phyloP scores from a whole-genome alignment of 495 filamentous ascomycete genomes.

The Annulohypoxylon stygium region DNA sequence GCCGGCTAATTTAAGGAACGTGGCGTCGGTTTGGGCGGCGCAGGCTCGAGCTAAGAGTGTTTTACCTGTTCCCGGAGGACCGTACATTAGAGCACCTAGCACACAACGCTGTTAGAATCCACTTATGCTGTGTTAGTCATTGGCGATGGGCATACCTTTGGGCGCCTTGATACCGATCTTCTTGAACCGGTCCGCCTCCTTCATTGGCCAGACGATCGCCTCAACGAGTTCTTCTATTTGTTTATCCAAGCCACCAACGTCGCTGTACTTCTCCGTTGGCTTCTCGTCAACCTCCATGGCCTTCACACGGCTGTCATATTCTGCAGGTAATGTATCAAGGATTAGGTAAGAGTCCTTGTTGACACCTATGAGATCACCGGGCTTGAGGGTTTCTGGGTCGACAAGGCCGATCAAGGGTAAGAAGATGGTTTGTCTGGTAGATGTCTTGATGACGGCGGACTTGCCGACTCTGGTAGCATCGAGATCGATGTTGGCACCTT shows the following conservation, averaged over 20 bases:
- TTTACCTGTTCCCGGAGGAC: constrained; percentile 96
- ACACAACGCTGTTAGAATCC: constrained; percentile 46
- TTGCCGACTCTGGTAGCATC: constrained; percentile 97
- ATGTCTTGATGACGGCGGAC: constrained; percentile 99
- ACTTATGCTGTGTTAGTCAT: not conserved
- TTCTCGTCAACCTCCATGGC: constrained; percentile 99
- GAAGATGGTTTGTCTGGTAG: constrained; percentile 98
- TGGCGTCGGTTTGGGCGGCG: constrained; percentile 97
- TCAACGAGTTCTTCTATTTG: constrained; percentile 99
- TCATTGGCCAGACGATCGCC: constrained; percentile 99
- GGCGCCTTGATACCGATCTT: constrained; percentile 99
- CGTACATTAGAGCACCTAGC: constrained; percentile 96
- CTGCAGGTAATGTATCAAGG: constrained; percentile 96
- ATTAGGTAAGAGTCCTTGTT: constrained; percentile 99
- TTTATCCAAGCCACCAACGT: constrained; percentile 98
- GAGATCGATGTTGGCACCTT: constrained; percentile 97
- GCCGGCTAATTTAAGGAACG: constrained; percentile 98
- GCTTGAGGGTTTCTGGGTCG: constrained; percentile 91
- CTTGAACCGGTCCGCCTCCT: constrained; percentile 98
- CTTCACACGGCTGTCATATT: constrained; percentile 99
- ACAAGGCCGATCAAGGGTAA: constrained; percentile 97
- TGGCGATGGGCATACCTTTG: constrained; percentile 76
- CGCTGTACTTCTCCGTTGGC: constrained; percentile 98
- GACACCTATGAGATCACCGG: constrained; percentile 95
- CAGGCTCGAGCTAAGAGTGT: constrained; percentile 97